Evolutionary conservation across 306 rosid species (phyloP).

Genomic region (Glycine soja): DNA sequence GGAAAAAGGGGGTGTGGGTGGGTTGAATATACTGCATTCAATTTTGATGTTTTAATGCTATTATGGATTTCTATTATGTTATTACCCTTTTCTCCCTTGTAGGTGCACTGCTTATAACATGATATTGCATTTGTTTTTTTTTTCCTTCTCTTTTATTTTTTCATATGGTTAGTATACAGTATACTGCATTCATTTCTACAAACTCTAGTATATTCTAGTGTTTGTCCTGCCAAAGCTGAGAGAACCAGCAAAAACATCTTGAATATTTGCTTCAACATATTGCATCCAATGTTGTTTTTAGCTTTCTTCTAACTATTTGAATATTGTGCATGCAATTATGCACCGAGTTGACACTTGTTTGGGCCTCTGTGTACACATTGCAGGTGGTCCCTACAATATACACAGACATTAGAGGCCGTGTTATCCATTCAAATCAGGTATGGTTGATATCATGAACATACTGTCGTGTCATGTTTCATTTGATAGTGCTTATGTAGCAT

Average conservation of each 20-base stretch:
- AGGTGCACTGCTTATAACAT: slow-evolving; percentile 5
- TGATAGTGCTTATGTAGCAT: slow-evolving; percentile 43
- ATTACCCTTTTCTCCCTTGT: background rate
- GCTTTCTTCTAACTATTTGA: background rate
- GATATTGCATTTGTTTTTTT: background rate
- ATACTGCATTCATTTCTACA: slow-evolving; percentile 19
- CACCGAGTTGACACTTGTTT: slow-evolving; percentile 30
- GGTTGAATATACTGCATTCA: background rate
- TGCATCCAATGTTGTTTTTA: slow-evolving; percentile 6
- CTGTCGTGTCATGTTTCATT: slow-evolving; percentile 25
- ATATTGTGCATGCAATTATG: slow-evolving; percentile 1
- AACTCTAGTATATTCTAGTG: background rate
- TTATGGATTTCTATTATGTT: slow-evolving; percentile 2
- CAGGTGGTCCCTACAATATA: slow-evolving; percentile 95
- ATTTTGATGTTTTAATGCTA: background rate
- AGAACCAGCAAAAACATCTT: background rate
- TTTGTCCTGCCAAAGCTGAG: background rate
- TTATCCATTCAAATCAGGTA: slow-evolving; percentile 88
- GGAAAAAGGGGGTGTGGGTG: too few species aligned
- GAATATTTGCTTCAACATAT: slow-evolving; percentile 7
- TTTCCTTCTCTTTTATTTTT: too few species aligned
- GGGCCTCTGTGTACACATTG: slow-evolving; percentile 24
- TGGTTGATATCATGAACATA: slow-evolving; percentile 29
- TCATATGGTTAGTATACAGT: background rate
- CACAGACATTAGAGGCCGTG: slow-evolving; percentile 68